A percentile compares a stretch with the other conserved stretches of the same genome.
Conservation (phyloP, 257 asterid species). For the Penstemon barbatus region DNA sequence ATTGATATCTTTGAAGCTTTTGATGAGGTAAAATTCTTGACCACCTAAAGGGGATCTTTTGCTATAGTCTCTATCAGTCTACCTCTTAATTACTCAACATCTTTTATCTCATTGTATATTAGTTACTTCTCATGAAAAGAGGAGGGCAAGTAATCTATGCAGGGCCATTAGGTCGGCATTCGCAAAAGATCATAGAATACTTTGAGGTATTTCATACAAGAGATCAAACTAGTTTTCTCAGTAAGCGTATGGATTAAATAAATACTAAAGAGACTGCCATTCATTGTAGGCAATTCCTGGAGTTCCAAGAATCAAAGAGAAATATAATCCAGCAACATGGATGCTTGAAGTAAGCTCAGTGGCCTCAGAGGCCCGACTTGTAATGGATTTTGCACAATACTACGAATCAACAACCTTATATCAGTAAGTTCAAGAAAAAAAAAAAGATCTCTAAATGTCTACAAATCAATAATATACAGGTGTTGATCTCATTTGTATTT, state of each 20-base stretch:
- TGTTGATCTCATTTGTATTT: background rate
- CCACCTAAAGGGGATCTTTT: background rate
- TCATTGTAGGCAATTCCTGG: constrained; percentile 56
- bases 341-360: constrained; percentile 84
- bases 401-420: constrained; percentile 57
- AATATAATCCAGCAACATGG: constrained; percentile 90
- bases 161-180: constrained; percentile 64
- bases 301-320: constrained; percentile 65
- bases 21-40: constrained; percentile 51
- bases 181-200: constrained; percentile 54
- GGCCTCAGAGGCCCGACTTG: constrained; percentile 59
- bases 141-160: constrained; percentile 75
- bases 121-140: constrained; percentile 71
- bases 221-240: background rate
- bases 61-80: background rate
- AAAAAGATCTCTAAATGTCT: background rate
- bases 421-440: constrained; percentile 40
- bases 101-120: constrained; percentile 18
- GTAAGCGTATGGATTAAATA: background rate
- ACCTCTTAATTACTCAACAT: background rate
- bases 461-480: background rate
- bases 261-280: background rate
- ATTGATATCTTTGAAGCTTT: constrained; percentile 73
- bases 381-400: constrained; percentile 63
- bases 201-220: constrained; percentile 50